phyloP scores from a whole-genome alignment of 805 yeast genomes.

The Zygoascus biomembranicola region DNA sequence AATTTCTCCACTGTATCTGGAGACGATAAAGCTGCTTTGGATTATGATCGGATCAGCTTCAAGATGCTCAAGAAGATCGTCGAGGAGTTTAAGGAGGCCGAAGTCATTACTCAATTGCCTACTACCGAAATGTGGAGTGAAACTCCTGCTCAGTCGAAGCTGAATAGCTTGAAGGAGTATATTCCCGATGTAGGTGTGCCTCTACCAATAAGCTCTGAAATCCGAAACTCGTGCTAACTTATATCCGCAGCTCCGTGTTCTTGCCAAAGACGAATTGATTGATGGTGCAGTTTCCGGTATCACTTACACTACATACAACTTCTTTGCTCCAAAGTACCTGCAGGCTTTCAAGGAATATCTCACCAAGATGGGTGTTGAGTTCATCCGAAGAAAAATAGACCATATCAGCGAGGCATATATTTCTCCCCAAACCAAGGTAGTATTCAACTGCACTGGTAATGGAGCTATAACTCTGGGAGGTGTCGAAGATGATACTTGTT shows the following conservation, averaged over 20 bases:
- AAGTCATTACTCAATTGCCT: slow-evolving; percentile 49
- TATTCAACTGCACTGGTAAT: slow-evolving; percentile 72
- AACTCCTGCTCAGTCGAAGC: slow-evolving; percentile 38
- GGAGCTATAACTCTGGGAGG: slow-evolving; percentile 61
- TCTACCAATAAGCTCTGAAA: slow-evolving; percentile 15
- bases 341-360: slow-evolving; percentile 39
- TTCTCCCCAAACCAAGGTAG: slow-evolving; percentile 31
- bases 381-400: slow-evolving; percentile 37
- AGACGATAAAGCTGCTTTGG: slow-evolving; percentile 41
- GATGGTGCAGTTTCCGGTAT: slow-evolving; percentile 50
- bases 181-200: slow-evolving; percentile 37
- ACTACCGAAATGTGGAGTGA: slow-evolving; percentile 46
- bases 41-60: slow-evolving; percentile 52
- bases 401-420: slow-evolving; percentile 49
- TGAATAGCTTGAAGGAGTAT: slow-evolving; percentile 41
- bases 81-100: slow-evolving; percentile 40
- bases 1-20: slow-evolving; percentile 56
- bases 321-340: slow-evolving; percentile 62
- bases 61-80: slow-evolving; percentile 38
- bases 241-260: slow-evolving; percentile 36
- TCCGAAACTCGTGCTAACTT: not conserved
- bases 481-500: slow-evolving; percentile 50
- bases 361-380: slow-evolving; percentile 41
- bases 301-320: slow-evolving; percentile 52
- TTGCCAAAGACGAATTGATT: slow-evolving; percentile 38